These are phyloP conservation scores for Rauvolfia tetraphylla DNA, from an alignment of 257 asterid genomes.

Conservation along the genomic window DNA sequence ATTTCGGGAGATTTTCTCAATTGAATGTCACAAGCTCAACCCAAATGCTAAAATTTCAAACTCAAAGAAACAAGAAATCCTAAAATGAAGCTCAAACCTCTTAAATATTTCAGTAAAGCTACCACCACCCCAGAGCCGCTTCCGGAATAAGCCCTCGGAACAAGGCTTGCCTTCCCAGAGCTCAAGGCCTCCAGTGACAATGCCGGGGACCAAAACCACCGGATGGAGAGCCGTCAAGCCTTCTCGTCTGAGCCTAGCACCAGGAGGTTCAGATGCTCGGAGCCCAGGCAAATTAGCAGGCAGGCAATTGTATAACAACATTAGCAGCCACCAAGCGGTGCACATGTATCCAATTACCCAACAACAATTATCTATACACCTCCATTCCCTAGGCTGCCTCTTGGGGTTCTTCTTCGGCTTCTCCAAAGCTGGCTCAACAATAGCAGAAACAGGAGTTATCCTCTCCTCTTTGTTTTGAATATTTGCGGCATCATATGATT, in stretches of 20 bases:
- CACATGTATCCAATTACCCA: conserved; percentile 66
- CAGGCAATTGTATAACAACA: conserved; percentile 44
- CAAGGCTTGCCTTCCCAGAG: conserved; percentile 95
- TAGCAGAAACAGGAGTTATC: neutral
- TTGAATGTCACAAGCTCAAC: conserved; percentile 1
- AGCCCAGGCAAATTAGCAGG: conserved; percentile 50
- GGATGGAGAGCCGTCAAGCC: conserved; percentile 68
- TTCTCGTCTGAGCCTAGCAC: conserved; percentile 49
- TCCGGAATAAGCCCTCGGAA: conserved; percentile 70
- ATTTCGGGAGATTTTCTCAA: conserved; percentile 11
- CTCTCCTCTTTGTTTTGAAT: conserved; percentile 13
- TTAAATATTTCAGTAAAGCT: conserved; percentile 67
- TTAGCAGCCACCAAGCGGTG: conserved; percentile 66
- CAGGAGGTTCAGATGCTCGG: conserved; percentile 54
- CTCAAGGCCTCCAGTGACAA: conserved; percentile 94
- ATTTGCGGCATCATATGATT: conserved; percentile 21
- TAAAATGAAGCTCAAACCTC: conserved; percentile 41
- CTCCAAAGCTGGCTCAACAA: conserved; percentile 9
- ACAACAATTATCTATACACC: conserved; percentile 59
- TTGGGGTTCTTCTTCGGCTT: conserved; percentile 19
- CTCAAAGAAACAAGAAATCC: neutral
- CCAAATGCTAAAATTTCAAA: neutral
- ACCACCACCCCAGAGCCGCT: conserved; percentile 90
- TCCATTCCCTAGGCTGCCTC: conserved; percentile 39
- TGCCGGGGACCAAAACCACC: conserved; percentile 79